A percentile compares a stretch with the other conserved stretches of the same genome.
Evolutionary conservation across 352 stramenopile species (phyloP).

Genomic region (Phytophthora capsici): DNA sequence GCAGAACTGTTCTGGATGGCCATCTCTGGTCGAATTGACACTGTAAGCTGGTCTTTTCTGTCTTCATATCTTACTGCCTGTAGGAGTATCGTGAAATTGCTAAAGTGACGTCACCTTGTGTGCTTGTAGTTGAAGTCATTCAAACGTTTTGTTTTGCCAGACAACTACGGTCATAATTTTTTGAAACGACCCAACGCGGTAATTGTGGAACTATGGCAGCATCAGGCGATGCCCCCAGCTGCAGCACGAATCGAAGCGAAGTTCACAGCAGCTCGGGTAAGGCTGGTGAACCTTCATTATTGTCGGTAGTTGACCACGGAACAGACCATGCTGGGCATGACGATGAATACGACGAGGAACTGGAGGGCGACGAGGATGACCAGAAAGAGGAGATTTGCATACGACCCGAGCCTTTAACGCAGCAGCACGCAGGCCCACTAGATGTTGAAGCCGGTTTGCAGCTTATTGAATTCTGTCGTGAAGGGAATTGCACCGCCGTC

Average conservation of each 20-base stretch:
- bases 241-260: slow-evolving; percentile 11
- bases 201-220: slow-evolving; percentile 17
- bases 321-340: slow-evolving; percentile 15
- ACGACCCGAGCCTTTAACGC: slow-evolving; percentile 58
- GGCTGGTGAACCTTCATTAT: slow-evolving; percentile 1
- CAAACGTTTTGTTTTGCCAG: not conserved
- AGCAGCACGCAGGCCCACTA: slow-evolving; percentile 55
- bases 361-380: slow-evolving; percentile 39
- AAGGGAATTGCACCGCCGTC: slow-evolving; percentile 49
- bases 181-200: too few species aligned
- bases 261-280: slow-evolving; percentile 20
- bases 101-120: slow-evolving; percentile 18
- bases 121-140: slow-evolving; percentile 20
- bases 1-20: not conserved
- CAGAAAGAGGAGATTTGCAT: slow-evolving; percentile 57
- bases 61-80: slow-evolving; percentile 9
- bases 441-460: slow-evolving; percentile 64
- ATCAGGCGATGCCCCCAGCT: slow-evolving; percentile 18
- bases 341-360: slow-evolving; percentile 56
- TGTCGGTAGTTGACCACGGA: not conserved
- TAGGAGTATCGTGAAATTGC: slow-evolving; percentile 14
- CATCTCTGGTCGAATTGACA: slow-evolving; percentile 21
- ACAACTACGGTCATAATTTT: not conserved
- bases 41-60: slow-evolving; percentile 16
- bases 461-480: slow-evolving; percentile 70